These are phyloP conservation scores for Zarea fungicola DNA, from an alignment of 2,329 filamentous ascomycete species.

Conservation along the genomic window DNA sequence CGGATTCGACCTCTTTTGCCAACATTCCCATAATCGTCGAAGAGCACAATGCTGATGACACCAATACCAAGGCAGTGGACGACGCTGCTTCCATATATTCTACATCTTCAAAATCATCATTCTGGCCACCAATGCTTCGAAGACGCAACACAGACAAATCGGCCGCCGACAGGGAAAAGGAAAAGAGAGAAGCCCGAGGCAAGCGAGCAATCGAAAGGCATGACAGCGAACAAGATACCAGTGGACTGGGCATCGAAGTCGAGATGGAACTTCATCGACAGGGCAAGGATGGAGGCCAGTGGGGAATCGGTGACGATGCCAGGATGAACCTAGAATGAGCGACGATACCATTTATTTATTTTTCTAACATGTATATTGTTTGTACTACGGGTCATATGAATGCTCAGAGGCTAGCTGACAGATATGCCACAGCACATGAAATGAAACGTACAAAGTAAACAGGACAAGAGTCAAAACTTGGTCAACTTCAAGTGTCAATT, in stretches of 20 bases:
- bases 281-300: conserved; percentile 53
- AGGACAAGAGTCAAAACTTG: no score
- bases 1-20: conserved; percentile 17
- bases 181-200: conserved; percentile 23
- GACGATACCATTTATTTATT: conserved; percentile 11
- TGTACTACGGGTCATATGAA: no score
- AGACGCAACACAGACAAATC: conserved; percentile 35
- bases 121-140: conserved; percentile 36
- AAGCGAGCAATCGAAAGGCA: conserved; percentile 35
- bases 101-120: conserved; percentile 43
- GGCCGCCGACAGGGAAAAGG: conserved; percentile 11
- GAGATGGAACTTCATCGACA: conserved; percentile 50
- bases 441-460: no score
- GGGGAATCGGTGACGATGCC: conserved; percentile 80
- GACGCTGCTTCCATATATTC: conserved; percentile 43
- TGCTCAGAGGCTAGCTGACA: no score
- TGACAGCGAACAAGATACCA: conserved; percentile 38
- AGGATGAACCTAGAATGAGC: conserved; percentile 72
- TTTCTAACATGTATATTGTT: conserved; percentile 6
- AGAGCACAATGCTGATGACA: conserved; percentile 19
- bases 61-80: conserved; percentile 29
- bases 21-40: conserved; percentile 21
- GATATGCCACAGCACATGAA: no score
- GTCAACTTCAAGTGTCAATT: no score
- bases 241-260: conserved; percentile 37